These are phyloP conservation scores for Cydonia oblonga DNA, from an alignment of 331 rosid genomes.

Conservation along the genomic window DNA sequence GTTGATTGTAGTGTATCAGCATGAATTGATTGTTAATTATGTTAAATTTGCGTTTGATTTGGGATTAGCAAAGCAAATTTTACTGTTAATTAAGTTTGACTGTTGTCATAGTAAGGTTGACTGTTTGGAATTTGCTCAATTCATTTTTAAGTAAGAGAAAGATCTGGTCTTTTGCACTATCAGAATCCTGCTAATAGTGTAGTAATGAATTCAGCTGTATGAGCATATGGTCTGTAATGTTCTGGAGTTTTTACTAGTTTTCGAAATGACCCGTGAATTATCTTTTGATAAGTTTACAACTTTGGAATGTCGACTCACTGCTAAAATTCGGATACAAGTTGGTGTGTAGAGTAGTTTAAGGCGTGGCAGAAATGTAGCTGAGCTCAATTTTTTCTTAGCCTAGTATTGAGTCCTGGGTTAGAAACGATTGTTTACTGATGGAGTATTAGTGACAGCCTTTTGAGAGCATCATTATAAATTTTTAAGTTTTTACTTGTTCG, in stretches of 20 bases:
- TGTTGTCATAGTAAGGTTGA: not conserved
- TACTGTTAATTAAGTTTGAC: not conserved
- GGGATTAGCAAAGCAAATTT: not conserved
- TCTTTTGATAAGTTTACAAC: not conserved
- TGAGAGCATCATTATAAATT: no score
- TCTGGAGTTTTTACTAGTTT: not conserved
- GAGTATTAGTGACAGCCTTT: not conserved
- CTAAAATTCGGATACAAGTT: not conserved
- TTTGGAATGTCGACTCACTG: not conserved
- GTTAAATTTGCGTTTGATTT: not conserved
- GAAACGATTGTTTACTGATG: not conserved
- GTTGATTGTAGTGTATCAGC: not conserved
- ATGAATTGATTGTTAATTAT: not conserved
- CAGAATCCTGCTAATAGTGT: not conserved
- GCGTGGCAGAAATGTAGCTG: not conserved
- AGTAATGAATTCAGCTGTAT: not conserved
- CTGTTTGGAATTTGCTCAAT: not conserved
- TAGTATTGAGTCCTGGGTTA: not conserved
- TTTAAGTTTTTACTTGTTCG: not conserved
- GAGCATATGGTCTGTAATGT: not conserved
- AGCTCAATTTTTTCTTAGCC: not conserved
- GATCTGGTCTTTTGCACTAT: not conserved
- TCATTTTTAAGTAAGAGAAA: not conserved
- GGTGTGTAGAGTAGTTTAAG: not conserved
- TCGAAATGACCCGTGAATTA: not conserved